Conservation (phyloP, 2,329 filamentous ascomycete genomes). For the Sarocladiaceae sp. region DNA sequence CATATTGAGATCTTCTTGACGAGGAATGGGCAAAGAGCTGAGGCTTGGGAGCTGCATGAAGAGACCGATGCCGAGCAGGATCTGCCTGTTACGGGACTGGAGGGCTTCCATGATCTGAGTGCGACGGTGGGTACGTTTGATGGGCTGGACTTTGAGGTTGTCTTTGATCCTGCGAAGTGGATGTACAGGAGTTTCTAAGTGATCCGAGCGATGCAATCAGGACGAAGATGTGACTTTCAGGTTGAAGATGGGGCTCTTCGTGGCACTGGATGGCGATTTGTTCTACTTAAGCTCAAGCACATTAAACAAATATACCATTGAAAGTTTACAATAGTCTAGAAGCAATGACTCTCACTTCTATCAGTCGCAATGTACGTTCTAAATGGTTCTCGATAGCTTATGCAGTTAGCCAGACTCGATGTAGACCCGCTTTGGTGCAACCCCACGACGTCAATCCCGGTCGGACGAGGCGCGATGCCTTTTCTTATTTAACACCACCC, state of each 20-base stretch:
- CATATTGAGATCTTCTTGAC: conserved; percentile 59
- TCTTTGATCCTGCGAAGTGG: conserved; percentile 58
- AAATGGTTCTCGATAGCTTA: conserved; percentile 7
- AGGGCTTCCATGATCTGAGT: conserved; percentile 67
- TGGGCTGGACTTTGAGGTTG: conserved; percentile 62
- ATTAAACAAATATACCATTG: too few relatives aligned
- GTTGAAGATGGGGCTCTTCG: too few relatives aligned
- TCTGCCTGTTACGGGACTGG: conserved; percentile 60
- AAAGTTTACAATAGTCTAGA: too few relatives aligned
- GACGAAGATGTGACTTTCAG: too few relatives aligned
- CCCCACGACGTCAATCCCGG: conserved; percentile 17
- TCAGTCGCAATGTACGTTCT: not conserved
- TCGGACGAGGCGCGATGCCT: not conserved
- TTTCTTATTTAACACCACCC: too few relatives aligned
- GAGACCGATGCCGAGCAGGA: conserved; percentile 63
- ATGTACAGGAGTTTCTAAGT: conserved; percentile 33
- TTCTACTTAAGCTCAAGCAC: too few relatives aligned
- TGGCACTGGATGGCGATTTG: too few relatives aligned
- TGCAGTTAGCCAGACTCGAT: conserved; percentile 21
- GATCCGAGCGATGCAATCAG: not conserved
- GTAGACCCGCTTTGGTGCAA: conserved; percentile 23
- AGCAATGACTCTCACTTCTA: not conserved
- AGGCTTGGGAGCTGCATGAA: conserved; percentile 70
- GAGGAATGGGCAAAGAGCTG: conserved; percentile 54
- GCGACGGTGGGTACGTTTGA: conserved; percentile 69